Conservation (phyloP, 768 basidiomycete genomes). For the Lentinus brumalis region DNA sequence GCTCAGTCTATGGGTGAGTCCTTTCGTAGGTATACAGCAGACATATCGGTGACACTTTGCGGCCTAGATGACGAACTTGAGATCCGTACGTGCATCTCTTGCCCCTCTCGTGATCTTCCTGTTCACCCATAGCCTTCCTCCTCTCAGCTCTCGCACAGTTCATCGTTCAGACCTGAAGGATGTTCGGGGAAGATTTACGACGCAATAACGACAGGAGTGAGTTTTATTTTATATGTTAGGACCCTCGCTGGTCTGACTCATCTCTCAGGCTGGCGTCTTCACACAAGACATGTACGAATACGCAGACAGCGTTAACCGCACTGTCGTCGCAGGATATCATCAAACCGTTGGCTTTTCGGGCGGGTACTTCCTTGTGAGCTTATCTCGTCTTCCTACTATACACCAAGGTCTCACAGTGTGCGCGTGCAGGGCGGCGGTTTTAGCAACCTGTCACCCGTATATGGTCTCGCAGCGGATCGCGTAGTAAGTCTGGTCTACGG, state of each 20-base stretch:
- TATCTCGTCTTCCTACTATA: neutral
- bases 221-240: neutral
- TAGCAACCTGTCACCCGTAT: conserved; percentile 30
- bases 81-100: conserved; percentile 9
- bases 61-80: conserved; percentile 20
- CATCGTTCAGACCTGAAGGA: conserved; percentile 19
- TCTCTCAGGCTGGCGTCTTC: conserved; percentile 34
- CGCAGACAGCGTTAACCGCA: conserved; percentile 39
- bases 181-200: conserved; percentile 26
- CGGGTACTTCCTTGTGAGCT: conserved; percentile 35
- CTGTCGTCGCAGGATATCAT: conserved; percentile 37
- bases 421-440: conserved; percentile 32
- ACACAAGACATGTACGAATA: conserved; percentile 36
- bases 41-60: neutral
- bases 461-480: conserved; percentile 35
- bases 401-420: neutral
- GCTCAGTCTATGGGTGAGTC: conserved; percentile 30
- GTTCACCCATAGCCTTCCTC: neutral
- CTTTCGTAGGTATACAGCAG: neutral
- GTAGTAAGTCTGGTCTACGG: conserved; percentile 23
- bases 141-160: conserved; percentile 18
- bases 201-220: conserved; percentile 34
- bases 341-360: conserved; percentile 40
- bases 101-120: neutral
- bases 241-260: neutral